These are phyloP conservation scores for Brassica cretica DNA, from an alignment of 345 rosid species.

Conservation along the genomic window DNA sequence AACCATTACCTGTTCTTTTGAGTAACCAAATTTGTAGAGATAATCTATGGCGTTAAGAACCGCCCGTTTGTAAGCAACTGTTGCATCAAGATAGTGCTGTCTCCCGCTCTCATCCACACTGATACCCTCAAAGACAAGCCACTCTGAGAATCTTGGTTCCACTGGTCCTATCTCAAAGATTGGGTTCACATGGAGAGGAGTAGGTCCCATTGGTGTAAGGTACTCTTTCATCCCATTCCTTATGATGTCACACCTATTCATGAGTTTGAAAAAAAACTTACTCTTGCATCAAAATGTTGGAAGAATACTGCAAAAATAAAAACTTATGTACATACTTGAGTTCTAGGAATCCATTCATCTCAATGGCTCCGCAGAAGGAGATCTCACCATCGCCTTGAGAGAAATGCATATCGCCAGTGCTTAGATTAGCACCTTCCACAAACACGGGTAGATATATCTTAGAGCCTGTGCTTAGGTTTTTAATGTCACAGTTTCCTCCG, in stretches of 20 bases:
- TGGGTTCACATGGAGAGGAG: constrained; percentile 84
- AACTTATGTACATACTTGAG: constrained; percentile 57
- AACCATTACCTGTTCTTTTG: constrained; percentile 77
- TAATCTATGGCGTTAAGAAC: constrained; percentile 90
- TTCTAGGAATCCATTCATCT: constrained; percentile 88
- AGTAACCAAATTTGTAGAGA: constrained; percentile 90
- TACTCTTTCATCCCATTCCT: constrained; percentile 86
- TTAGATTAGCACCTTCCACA: constrained; percentile 85
- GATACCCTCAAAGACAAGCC: constrained; percentile 90
- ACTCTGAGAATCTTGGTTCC: constrained; percentile 90
- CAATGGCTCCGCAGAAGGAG: constrained; percentile 91
- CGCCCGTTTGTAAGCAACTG: constrained; percentile 84
- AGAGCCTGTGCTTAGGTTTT: constrained; percentile 83
- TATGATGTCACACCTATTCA: constrained; percentile 71
- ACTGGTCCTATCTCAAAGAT: constrained; percentile 90
- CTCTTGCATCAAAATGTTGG: neutral
- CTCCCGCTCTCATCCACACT: constrained; percentile 84
- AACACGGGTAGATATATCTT: constrained; percentile 84
- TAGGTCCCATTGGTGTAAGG: constrained; percentile 96
- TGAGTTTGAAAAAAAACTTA: neutral
- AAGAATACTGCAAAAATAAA: neutral
- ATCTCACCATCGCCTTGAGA: constrained; percentile 97
- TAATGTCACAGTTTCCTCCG: constrained; percentile 95
- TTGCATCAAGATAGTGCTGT: constrained; percentile 86
- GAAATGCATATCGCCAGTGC: constrained; percentile 95